Evolutionary conservation across 1,139 yeast genomes (phyloP), one percentile per base, ranked within the genome.

Genomic region (Candida tropicalis): DNA sequence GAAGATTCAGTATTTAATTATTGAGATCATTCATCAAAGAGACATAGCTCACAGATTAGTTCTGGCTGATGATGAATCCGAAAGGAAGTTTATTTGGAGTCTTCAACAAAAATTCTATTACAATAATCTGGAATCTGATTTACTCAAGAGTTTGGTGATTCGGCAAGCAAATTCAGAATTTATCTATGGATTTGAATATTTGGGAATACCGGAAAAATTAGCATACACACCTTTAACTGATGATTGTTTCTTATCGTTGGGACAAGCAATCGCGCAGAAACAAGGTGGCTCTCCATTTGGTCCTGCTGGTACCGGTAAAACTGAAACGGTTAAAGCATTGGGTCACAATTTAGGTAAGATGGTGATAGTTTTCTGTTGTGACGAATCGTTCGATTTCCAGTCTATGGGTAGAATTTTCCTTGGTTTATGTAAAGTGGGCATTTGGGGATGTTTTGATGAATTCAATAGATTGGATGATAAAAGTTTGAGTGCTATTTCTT

Each of bases 301-400:
- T 0, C 98, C 99, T 1, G 97, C 99, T 3, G 99, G 98, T 39
- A 93, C 98, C 0, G 99, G 98, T 53, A 91, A 93, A 59, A 93
- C 99, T 0, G 99, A 93, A 58, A 77, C 96, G 0, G 77, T 91
- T 17, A 93, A 93, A 58, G 88, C 96, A 0, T 69, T 91, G 24
- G 97, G 96, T 1, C 81, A 81, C 38, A 81, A 80, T 36, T 65
- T 93, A 10, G 99, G 98, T 8, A 77, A 81, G 49, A 80, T 82
- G 78, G 97, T 90, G 0, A 61, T 87, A 9, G 96, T 91, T 0
- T 91, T 93, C 59, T 84, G 89, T 60, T 93, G 98, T 66, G 98
- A 93, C 55, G 96, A 91, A 45, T 68, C 87, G 0, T 93, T 89
- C 67, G 96, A 91, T 56, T 87, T 78, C 57, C 86, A 79, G 46